Evolutionary conservation across 192 early-diverging fungal species (phyloP).

Genomic region (Gaertneriomyces sp.): DNA sequence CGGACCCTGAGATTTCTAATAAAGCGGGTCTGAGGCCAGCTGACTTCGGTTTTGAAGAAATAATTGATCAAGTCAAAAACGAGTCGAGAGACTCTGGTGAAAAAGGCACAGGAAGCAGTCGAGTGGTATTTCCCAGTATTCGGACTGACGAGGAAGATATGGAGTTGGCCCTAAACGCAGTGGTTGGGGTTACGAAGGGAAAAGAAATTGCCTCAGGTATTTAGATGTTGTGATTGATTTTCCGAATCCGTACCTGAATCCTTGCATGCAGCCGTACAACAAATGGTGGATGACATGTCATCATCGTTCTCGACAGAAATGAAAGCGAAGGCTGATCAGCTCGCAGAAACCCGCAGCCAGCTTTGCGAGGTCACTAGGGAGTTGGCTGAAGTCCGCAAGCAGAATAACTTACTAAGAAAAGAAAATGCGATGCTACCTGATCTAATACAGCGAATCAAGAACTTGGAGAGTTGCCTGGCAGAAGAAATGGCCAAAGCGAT

Average conservation of each 20-base stretch:
- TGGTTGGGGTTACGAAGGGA: slow-evolving; percentile 21
- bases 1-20: slow-evolving; percentile 69
- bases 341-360: slow-evolving; percentile 32
- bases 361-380: slow-evolving; percentile 37
- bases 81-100: not conserved
- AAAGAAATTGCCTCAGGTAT: slow-evolving; percentile 23
- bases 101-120: slow-evolving; percentile 2
- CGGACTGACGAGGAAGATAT: slow-evolving; percentile 25
- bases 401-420: slow-evolving; percentile 31
- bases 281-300: slow-evolving; percentile 32
- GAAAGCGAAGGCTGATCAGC: slow-evolving; percentile 23
- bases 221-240: not conserved
- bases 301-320: slow-evolving; percentile 28
- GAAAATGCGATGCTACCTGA: slow-evolving; percentile 42
- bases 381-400: slow-evolving; percentile 35
- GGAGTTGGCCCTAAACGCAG: slow-evolving; percentile 13
- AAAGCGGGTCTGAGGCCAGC: slow-evolving; percentile 70
- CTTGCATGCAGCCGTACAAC: slow-evolving; percentile 19
- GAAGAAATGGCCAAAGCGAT: slow-evolving; percentile 26
- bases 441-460: slow-evolving; percentile 30
- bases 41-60: slow-evolving; percentile 55
- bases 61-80: not conserved
- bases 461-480: slow-evolving; percentile 35
- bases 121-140: slow-evolving; percentile 30
- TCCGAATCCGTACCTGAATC: not conserved